Evolutionary conservation across 179 eudicot species (phyloP).

Genomic region (Silene coronaria): DNA sequence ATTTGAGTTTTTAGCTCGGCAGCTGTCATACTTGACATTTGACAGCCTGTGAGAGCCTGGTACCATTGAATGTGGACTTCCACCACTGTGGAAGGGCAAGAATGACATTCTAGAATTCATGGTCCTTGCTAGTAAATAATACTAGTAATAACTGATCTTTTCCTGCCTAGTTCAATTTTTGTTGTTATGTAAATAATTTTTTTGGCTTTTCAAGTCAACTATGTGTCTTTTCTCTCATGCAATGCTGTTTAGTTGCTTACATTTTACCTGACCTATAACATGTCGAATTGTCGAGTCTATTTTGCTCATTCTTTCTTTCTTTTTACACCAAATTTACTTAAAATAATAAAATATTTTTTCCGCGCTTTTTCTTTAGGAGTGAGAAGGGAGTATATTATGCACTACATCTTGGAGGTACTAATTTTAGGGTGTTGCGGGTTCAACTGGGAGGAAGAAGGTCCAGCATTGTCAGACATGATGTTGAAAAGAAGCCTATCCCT

Average conservation of each 20-base stretch:
- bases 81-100: conserved; percentile 28
- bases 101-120: conserved; percentile 21
- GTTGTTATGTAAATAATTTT: conserved; percentile 17
- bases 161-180: conserved; percentile 18
- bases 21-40: conserved; percentile 32
- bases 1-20: conserved; percentile 29
- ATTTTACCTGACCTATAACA: conserved; percentile 5
- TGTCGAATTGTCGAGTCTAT: conserved; percentile 9
- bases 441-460: conserved; percentile 63
- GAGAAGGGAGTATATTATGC: conserved; percentile 87
- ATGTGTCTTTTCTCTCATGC: neutral
- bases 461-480: conserved; percentile 38
- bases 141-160: conserved; percentile 24
- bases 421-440: conserved; percentile 80
- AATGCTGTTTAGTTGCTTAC: conserved; percentile 14
- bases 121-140: conserved; percentile 24
- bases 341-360: neutral
- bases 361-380: conserved; percentile 42
- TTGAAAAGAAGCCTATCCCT: conserved; percentile 61
- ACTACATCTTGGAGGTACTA: conserved; percentile 81
- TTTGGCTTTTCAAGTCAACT: conserved; percentile 7
- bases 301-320: conserved; percentile 6
- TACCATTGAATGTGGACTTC: conserved; percentile 35
- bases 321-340: conserved; percentile 17
- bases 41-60: conserved; percentile 33